phyloP scores from a whole-genome alignment of 129 eudicot genomes.

The Pulicaria dysenterica region DNA sequence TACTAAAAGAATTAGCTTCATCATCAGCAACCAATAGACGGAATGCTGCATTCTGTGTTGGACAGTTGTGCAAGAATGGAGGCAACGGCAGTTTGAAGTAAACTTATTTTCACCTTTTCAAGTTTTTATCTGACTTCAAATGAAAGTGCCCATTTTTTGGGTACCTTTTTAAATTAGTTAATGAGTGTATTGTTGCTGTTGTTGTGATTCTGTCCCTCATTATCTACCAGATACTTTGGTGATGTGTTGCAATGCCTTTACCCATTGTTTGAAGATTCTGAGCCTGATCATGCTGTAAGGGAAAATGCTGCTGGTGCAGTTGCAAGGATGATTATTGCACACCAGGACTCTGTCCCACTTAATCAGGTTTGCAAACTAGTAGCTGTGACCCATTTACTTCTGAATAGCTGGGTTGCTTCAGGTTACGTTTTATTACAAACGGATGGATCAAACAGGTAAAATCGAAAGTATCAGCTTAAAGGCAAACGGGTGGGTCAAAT shows the following conservation, averaged over 20 bases:
- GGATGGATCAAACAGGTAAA: neutral
- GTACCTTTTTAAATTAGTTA: neutral
- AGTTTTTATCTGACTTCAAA: neutral
- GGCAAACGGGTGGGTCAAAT: neutral
- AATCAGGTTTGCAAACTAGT: slow-evolving; percentile 56
- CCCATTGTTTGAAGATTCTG: slow-evolving; percentile 87
- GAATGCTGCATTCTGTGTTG: slow-evolving; percentile 96
- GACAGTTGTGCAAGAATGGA: slow-evolving; percentile 86
- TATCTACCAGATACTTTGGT: slow-evolving; percentile 57
- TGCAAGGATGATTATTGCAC: slow-evolving; percentile 87
- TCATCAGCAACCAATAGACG: slow-evolving; percentile 86
- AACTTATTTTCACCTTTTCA: slow-evolving; percentile 25
- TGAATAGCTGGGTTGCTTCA: neutral
- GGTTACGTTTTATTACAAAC: neutral
- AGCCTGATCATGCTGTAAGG: slow-evolving; percentile 80
- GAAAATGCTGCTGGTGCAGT: slow-evolving; percentile 99
- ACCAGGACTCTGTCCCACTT: slow-evolving; percentile 69
- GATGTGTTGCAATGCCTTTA: slow-evolving; percentile 67
- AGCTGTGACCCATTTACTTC: neutral
- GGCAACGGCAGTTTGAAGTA: slow-evolving; percentile 72
- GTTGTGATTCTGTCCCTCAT: slow-evolving; percentile 3
- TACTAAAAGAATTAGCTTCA: slow-evolving; percentile 78
- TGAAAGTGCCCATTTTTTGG: neutral
- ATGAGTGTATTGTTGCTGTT: neutral
- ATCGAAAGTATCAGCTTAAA: neutral